These are phyloP conservation scores for Gossypium turneri DNA, from an alignment of 345 rosid genomes.

Conservation along the genomic window DNA sequence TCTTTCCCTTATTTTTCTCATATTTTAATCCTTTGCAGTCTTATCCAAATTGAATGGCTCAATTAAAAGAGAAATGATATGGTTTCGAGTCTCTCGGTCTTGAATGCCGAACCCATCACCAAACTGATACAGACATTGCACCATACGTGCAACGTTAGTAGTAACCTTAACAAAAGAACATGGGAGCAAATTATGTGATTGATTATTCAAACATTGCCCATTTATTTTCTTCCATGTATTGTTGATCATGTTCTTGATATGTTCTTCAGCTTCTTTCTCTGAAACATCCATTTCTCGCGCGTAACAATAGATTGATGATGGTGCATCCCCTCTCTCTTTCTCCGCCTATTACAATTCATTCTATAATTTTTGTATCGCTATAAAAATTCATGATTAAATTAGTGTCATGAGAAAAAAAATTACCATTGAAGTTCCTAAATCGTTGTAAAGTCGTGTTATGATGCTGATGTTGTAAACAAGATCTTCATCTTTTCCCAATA, in stretches of 20 bases:
- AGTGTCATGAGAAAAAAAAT: too few relatives aligned
- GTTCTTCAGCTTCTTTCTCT: conserved; percentile 33
- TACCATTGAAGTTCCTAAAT: conserved; percentile 43
- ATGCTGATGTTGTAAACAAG: conserved; percentile 31
- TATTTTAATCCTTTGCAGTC: neutral
- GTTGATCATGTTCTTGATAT: conserved; percentile 27
- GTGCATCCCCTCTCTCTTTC: conserved; percentile 49
- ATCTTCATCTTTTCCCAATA: conserved; percentile 20
- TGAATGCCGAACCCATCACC: conserved; percentile 51
- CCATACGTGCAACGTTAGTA: conserved; percentile 39
- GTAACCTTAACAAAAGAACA: conserved; percentile 20
- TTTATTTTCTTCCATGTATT: conserved; percentile 42
- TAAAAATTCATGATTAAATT: too few relatives aligned
- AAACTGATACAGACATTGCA: conserved; percentile 35
- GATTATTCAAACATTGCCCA: conserved; percentile 6
- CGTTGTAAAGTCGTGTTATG: conserved; percentile 49
- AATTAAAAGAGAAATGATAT: conserved; percentile 33
- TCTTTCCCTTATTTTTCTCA: neutral
- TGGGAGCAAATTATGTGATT: conserved; percentile 12
- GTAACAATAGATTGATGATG: conserved; percentile 40
- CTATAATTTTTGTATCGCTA: too few relatives aligned
- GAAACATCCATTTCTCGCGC: conserved; percentile 39
- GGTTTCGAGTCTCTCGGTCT: conserved; percentile 26
- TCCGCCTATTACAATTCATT: conserved; percentile 31
- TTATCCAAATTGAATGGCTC: neutral